phyloP scores from a whole-genome alignment of 148 eudicot species.

The Heliamphora exappendiculata region DNA sequence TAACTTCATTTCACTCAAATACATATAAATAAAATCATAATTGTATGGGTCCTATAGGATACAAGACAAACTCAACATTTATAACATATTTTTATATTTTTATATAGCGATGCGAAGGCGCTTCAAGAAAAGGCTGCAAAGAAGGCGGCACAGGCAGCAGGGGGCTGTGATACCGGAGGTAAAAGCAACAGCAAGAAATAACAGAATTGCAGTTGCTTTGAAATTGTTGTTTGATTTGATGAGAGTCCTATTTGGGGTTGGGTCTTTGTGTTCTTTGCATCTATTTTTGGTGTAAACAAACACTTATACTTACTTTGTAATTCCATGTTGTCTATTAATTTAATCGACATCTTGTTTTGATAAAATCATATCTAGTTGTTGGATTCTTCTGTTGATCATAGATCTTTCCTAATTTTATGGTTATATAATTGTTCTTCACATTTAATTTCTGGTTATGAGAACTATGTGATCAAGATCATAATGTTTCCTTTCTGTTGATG shows the following conservation, averaged over 20 bases:
- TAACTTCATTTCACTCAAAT: too few species aligned
- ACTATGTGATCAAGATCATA: neutral
- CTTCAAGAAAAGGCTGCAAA: constrained; percentile 75
- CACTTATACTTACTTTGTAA: neutral
- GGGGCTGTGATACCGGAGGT: constrained; percentile 42
- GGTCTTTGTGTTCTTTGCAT: neutral
- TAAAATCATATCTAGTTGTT: neutral
- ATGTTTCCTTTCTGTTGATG: neutral
- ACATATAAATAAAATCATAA: too few species aligned
- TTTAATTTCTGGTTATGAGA: neutral
- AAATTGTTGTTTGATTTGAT: neutral
- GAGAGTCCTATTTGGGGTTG: constrained; percentile 1
- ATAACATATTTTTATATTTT: too few species aligned
- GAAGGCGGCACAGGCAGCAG: constrained; percentile 48
- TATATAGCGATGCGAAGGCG: constrained; percentile 71
- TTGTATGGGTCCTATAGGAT: too few species aligned
- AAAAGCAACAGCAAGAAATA: constrained; percentile 54
- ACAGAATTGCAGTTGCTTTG: constrained; percentile 2
- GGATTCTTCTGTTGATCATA: neutral
- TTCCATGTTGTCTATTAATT: neutral
- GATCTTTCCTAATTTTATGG: neutral
- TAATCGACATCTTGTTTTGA: neutral
- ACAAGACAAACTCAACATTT: too few species aligned
- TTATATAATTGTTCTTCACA: neutral
- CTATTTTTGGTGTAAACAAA: neutral